phyloP scores from a whole-genome alignment of 2,329 filamentous ascomycete species.

The Penicillium sp. region DNA sequence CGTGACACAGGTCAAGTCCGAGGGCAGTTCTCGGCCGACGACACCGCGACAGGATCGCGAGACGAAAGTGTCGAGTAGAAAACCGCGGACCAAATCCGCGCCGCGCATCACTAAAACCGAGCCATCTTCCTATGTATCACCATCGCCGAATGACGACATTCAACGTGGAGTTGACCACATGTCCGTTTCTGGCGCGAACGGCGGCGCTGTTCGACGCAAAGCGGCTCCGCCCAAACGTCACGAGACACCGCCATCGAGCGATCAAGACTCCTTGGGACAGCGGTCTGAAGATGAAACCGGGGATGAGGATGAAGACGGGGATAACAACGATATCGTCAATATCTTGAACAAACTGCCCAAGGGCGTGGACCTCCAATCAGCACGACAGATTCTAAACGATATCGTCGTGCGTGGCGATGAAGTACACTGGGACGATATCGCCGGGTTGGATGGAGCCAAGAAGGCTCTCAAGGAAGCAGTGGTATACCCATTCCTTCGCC shows the following conservation, averaged over 20 bases:
- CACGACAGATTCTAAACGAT: constrained; percentile 91
- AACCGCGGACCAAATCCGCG: constrained; percentile 21
- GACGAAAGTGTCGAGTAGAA: constrained; percentile 11
- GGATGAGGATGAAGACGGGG: constrained; percentile 45
- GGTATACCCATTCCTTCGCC: constrained; percentile 92
- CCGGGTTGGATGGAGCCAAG: constrained; percentile 86
- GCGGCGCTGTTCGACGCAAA: constrained; percentile 23
- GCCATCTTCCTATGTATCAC: constrained; percentile 14
- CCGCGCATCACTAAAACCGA: constrained; percentile 12
- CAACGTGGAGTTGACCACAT: constrained; percentile 25
- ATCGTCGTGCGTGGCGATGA: constrained; percentile 93
- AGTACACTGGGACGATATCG: constrained; percentile 91
- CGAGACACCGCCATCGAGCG: constrained; percentile 47
- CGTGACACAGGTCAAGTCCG: constrained; percentile 18
- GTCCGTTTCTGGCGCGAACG: constrained; percentile 22
- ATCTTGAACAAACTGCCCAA: constrained; percentile 76
- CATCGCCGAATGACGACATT: constrained; percentile 38
- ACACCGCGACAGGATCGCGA: constrained; percentile 18
- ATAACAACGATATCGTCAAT: constrained; percentile 59
- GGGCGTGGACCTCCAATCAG: constrained; percentile 77
- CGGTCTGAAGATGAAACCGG: constrained; percentile 48
- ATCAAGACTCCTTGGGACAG: constrained; percentile 44
- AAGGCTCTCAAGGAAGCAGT: constrained; percentile 91
- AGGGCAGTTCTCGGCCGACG: constrained; percentile 21
- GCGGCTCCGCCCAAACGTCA: constrained; percentile 38